These are phyloP conservation scores for Trichoderma polysporum DNA, from an alignment of 2,329 filamentous ascomycete genomes.

Conservation along the genomic window DNA sequence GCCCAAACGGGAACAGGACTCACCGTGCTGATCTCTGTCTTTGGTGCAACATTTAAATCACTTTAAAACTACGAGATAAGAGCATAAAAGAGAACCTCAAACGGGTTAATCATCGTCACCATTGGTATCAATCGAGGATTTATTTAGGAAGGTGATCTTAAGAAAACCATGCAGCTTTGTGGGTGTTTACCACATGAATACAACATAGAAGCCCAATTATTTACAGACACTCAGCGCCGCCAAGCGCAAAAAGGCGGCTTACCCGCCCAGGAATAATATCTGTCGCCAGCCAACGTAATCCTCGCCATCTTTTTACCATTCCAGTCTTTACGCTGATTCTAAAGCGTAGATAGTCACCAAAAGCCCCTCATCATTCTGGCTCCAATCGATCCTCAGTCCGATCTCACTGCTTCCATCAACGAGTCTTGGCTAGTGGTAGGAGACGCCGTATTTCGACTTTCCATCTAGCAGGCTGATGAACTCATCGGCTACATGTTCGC, in stretches of 20 bases:
- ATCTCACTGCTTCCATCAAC: not conserved
- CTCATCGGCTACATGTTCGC: slow-evolving; percentile 40
- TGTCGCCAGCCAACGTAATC: not conserved
- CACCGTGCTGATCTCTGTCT: too few species aligned
- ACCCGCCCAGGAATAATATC: slow-evolving; percentile 1
- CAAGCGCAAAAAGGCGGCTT: not conserved
- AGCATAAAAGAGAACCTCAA: too few species aligned
- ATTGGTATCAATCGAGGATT: too few species aligned
- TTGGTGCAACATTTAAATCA: too few species aligned
- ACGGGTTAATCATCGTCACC: too few species aligned
- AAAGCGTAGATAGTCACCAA: not conserved
- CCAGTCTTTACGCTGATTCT: not conserved
- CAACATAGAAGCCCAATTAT: not conserved
- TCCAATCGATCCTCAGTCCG: too few species aligned
- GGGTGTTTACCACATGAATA: too few species aligned
- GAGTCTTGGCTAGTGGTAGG: slow-evolving; percentile 24
- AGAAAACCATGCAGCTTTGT: too few species aligned
- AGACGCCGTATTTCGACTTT: slow-evolving; percentile 42
- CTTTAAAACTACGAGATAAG: too few species aligned
- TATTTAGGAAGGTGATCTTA: too few species aligned
- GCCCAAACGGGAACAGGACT: too few species aligned
- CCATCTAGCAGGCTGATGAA: slow-evolving; percentile 43
- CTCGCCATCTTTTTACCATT: not conserved
- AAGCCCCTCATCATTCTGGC: not conserved
- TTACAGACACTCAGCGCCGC: not conserved